These are phyloP conservation scores for Lactarius akahatsu DNA, from an alignment of 768 basidiomycete genomes.

Conservation along the genomic window DNA sequence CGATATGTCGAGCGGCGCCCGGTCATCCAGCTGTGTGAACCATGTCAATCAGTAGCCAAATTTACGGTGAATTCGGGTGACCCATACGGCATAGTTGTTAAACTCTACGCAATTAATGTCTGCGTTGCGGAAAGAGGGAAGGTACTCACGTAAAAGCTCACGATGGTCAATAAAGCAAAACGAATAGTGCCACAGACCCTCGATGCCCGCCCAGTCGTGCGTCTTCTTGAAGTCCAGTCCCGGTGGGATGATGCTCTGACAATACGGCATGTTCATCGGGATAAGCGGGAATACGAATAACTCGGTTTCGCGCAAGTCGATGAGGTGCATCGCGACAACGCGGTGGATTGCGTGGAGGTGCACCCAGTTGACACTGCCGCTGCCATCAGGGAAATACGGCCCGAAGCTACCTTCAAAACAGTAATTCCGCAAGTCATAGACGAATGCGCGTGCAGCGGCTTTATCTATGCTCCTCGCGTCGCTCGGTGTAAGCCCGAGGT, in stretches of 20 bases:
- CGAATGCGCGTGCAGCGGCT: conserved; percentile 49
- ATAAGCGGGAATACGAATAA: conserved; percentile 35
- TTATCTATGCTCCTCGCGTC: conserved; percentile 41
- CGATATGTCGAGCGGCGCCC: conserved; percentile 41
- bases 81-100: conserved; percentile 42
- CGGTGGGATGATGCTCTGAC: conserved; percentile 49
- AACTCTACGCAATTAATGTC: conserved; percentile 40
- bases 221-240: conserved; percentile 40
- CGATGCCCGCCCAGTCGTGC: conserved; percentile 58
- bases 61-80: neutral
- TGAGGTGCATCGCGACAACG: conserved; percentile 52
- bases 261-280: conserved; percentile 53
- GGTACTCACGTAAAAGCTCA: conserved; percentile 56
- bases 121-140: neutral
- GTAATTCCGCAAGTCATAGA: conserved; percentile 66
- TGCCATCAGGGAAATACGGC: conserved; percentile 50
- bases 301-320: conserved; percentile 41
- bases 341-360: conserved; percentile 58
- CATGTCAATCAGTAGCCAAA: neutral
- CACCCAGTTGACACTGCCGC: conserved; percentile 55
- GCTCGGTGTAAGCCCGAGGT: conserved; percentile 51
- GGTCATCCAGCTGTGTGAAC: conserved; percentile 33
- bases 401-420: conserved; percentile 50
- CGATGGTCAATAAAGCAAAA: conserved; percentile 71
- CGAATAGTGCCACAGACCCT: conserved; percentile 59